A percentile compares a stretch with the other conserved stretches of the same genome.
Conservation (phyloP, 352 stramenopile genomes). For the Globisporangium echinulatum region DNA sequence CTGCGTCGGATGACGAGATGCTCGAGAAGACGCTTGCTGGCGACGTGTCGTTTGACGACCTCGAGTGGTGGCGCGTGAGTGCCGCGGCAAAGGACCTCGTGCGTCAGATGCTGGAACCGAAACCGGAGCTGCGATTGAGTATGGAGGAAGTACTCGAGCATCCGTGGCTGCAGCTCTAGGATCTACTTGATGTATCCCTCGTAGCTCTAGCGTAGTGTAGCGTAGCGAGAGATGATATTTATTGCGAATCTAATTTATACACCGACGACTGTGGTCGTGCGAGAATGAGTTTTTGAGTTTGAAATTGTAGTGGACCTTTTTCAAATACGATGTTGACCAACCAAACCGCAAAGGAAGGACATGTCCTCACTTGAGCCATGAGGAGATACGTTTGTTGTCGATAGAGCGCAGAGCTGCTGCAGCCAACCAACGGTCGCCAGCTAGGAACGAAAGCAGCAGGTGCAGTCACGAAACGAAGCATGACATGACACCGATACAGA, state of each 20-base stretch:
- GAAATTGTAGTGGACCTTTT: too few species aligned
- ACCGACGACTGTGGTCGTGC: neutral
- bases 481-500: too few species aligned
- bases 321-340: too few species aligned
- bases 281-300: too few species aligned
- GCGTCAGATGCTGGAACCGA: conserved; percentile 43
- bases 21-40: conserved; percentile 39
- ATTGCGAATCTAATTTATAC: neutral
- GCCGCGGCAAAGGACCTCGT: conserved; percentile 53
- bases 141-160: conserved; percentile 70
- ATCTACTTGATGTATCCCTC: too few species aligned
- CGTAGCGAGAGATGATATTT: neutral
- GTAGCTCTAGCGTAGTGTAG: neutral
- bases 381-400: too few species aligned
- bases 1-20: conserved; percentile 53
- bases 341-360: too few species aligned
- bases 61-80: conserved; percentile 45
- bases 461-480: too few species aligned
- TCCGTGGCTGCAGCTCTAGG: conserved; percentile 38
- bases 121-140: conserved; percentile 32
- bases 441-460: too few species aligned
- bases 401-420: too few species aligned
- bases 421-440: too few species aligned
- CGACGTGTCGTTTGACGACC: conserved; percentile 48
- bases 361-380: too few species aligned